Conservation (phyloP, 2,329 filamentous ascomycete species). For the Coniochaeta hoffmannii region DNA sequence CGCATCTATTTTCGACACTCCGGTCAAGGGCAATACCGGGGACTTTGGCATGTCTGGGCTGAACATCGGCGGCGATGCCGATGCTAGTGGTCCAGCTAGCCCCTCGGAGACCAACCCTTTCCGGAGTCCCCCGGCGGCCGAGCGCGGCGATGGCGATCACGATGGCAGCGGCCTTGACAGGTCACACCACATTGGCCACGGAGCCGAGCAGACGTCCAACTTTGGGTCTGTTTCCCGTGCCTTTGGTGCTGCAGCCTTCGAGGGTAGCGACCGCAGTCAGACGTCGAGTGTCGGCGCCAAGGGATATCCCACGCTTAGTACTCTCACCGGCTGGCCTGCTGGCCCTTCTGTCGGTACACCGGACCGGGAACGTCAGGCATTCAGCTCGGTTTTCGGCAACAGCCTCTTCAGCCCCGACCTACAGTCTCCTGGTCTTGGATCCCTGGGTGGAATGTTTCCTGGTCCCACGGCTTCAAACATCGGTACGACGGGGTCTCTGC, state of each 20-base stretch:
- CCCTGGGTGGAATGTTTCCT: conserved; percentile 58
- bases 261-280: conserved; percentile 83
- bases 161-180: conserved; percentile 46
- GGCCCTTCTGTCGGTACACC: conserved; percentile 57
- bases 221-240: conserved; percentile 50
- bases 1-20: conserved; percentile 42
- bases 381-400: conserved; percentile 61
- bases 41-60: conserved; percentile 59
- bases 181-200: conserved; percentile 32
- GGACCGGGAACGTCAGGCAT: conserved; percentile 54
- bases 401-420: conserved; percentile 76
- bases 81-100: conserved; percentile 69
- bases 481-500: conserved; percentile 56
- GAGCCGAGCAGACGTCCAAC: conserved; percentile 34
- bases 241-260: conserved; percentile 40
- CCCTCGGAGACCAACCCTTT: conserved; percentile 96
- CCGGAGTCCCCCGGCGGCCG: conserved; percentile 78
- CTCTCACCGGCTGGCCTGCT: conserved; percentile 55
- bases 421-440: conserved; percentile 65
- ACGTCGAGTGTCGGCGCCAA: conserved; percentile 82
- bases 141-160: conserved; percentile 46
- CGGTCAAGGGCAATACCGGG: conserved; percentile 43
- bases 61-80: conserved; percentile 49
- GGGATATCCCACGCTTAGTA: conserved; percentile 57
- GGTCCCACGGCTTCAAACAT: conserved; percentile 29